Conservation (phyloP, 352 stramenopile species). For the Thalassiosira ordinaria region DNA sequence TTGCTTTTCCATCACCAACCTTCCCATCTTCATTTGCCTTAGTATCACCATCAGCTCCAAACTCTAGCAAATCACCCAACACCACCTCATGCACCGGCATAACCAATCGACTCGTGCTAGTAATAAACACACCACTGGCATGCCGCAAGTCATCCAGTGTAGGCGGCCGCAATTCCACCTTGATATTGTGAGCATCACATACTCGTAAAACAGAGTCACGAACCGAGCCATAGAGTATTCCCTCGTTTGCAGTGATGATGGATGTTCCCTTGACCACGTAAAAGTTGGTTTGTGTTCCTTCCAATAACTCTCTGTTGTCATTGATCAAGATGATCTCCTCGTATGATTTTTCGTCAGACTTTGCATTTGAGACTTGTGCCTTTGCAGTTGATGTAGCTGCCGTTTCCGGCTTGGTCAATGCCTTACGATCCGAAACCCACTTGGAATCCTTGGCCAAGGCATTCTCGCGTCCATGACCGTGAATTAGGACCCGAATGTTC, state of each 20-base stretch:
- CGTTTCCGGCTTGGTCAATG: constrained; percentile 7
- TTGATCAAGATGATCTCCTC: constrained; percentile 57
- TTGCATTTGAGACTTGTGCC: no score
- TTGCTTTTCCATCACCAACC: neutral
- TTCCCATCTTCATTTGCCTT: constrained; percentile 3
- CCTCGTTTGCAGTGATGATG: constrained; percentile 50
- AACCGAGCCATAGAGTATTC: constrained; percentile 47
- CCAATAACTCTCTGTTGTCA: constrained; percentile 42
- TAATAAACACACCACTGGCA: constrained; percentile 50
- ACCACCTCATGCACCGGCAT: constrained; percentile 54
- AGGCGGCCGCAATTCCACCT: constrained; percentile 45
- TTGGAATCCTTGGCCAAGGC: constrained; percentile 49
- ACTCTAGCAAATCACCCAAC: constrained; percentile 45
- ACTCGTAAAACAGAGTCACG: constrained; percentile 49
- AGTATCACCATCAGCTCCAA: constrained; percentile 4
- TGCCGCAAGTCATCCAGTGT: constrained; percentile 42
- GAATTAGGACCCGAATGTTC: constrained; percentile 32
- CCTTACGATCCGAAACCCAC: constrained; percentile 49
- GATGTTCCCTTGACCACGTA: constrained; percentile 28
- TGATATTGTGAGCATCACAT: constrained; percentile 32
- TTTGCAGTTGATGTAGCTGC: neutral
- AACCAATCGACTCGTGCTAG: constrained; percentile 45
- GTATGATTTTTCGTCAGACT: no score
- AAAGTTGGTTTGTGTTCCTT: constrained; percentile 59
- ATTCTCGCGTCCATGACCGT: constrained; percentile 45